Conservation (phyloP, 2,329 filamentous ascomycete species). For the Cercospora sp. region DNA sequence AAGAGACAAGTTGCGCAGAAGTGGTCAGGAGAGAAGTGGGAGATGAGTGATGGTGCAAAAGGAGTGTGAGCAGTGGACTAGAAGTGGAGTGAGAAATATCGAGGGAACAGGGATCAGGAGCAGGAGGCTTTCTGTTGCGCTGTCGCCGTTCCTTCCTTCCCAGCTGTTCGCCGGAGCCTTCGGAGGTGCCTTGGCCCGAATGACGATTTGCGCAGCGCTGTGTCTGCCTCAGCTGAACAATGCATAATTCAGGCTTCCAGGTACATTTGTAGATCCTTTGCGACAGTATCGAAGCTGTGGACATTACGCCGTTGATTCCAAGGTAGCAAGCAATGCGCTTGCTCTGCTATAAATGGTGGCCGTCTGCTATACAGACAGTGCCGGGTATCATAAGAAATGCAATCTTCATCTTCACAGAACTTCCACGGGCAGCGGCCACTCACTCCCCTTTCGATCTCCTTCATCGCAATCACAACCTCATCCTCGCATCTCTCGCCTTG, state of each 20-base stretch:
- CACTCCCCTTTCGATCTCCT: background rate
- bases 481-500: constrained; percentile 54
- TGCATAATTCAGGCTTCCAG: background rate
- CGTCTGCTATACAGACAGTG: background rate
- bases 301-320: background rate
- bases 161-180: background rate
- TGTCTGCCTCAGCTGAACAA: background rate
- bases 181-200: constrained; percentile 1
- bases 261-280: background rate
- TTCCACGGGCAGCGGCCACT: background rate
- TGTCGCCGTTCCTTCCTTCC: background rate
- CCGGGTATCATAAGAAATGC: constrained; percentile 17
- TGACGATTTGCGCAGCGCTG: background rate
- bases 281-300: background rate
- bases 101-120: background rate
- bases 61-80: background rate
- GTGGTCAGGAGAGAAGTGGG: background rate
- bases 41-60: background rate
- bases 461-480: constrained; percentile 38
- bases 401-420: constrained; percentile 16
- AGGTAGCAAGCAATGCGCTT: background rate
- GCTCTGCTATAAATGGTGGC: background rate
- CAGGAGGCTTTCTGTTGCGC: background rate
- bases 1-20: background rate
- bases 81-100: background rate